phyloP scores from a whole-genome alignment of 2,329 filamentous ascomycete species.

The Beauveria asiatica region DNA sequence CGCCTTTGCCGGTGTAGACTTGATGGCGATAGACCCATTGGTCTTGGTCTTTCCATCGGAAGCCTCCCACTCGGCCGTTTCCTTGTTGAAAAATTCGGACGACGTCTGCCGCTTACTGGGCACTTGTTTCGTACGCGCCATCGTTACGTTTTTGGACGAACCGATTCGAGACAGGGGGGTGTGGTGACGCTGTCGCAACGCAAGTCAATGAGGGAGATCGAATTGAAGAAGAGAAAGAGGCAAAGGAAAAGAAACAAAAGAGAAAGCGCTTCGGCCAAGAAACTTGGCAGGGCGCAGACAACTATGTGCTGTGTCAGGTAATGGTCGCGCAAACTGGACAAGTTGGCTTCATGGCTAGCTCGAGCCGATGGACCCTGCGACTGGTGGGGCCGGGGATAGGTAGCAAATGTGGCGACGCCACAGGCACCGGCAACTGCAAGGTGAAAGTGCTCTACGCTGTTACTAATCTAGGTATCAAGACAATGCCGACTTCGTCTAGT shows the following conservation, averaged over 20 bases:
- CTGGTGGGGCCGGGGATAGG: conserved; percentile 1
- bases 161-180: too few relatives aligned
- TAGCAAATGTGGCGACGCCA: neutral
- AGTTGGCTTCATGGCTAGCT: conserved; percentile 7
- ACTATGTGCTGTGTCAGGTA: neutral
- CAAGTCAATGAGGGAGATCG: neutral
- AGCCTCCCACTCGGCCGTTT: conserved; percentile 28
- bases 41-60: conserved; percentile 21
- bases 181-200: neutral
- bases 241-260: neutral
- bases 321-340: conserved; percentile 6
- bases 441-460: too few relatives aligned
- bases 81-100: conserved; percentile 54
- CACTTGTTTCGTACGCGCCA: conserved; percentile 66
- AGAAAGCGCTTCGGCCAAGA: neutral
- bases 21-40: conserved; percentile 19
- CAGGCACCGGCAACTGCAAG: neutral
- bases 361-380: neutral
- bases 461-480: neutral
- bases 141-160: conserved; percentile 23
- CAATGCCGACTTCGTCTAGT: too few relatives aligned
- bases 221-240: neutral
- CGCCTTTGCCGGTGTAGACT: conserved; percentile 24
- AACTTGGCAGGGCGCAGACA: neutral
- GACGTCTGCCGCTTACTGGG: conserved; percentile 59